Percentiles rank a stretch among this genome's conserved stretches.
phyloP scores from a whole-genome alignment of 164 flowering plant genomes.

The Sedum album region DNA sequence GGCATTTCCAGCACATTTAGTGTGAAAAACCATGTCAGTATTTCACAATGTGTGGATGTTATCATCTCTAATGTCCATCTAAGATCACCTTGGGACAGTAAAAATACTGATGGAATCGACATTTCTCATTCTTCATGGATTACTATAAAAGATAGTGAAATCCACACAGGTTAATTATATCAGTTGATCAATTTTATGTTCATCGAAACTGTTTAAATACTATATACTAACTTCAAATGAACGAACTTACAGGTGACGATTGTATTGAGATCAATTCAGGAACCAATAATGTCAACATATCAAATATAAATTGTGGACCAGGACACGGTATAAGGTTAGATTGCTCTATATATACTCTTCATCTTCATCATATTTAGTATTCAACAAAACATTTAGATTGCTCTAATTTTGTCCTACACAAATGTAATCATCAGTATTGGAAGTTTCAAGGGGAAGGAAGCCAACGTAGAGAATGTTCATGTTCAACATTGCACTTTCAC shows the following conservation, averaged over 20 bases:
- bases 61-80: neutral
- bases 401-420: neutral
- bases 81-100: neutral
- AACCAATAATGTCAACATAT: neutral
- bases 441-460: neutral
- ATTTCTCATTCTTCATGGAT: neutral
- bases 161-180: neutral
- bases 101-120: neutral
- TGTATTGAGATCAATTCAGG: neutral
- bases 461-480: neutral
- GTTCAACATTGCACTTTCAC: neutral
- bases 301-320: neutral
- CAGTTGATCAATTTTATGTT: neutral
- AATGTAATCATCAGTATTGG: neutral
- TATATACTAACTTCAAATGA: neutral
- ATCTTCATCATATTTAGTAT: neutral
- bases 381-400: neutral
- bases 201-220: neutral
- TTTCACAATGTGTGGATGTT: neutral
- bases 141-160: neutral
- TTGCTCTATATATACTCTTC: neutral
- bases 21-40: neutral
- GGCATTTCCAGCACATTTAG: neutral
- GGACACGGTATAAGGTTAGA: neutral
- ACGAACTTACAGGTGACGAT: neutral